Conservation (phyloP, 305 asterid genomes). For the Fraxinus platypoda region DNA sequence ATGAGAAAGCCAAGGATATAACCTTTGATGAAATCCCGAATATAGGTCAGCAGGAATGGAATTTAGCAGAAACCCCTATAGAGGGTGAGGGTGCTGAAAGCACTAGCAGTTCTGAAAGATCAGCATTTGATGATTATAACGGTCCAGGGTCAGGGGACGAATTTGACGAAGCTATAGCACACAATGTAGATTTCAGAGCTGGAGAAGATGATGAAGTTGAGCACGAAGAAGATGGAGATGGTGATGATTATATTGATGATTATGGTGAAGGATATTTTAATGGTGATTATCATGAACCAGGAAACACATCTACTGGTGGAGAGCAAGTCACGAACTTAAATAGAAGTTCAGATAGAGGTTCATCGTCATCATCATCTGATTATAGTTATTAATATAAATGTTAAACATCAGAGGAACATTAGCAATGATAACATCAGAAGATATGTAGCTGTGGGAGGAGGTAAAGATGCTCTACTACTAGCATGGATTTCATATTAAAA, state of each 20-base stretch:
- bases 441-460: neutral
- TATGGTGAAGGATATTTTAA: constrained; percentile 15
- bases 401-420: neutral
- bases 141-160: constrained; percentile 42
- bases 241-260: constrained; percentile 26
- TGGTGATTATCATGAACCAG: constrained; percentile 27
- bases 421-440: neutral
- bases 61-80: constrained; percentile 34
- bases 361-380: constrained; percentile 54
- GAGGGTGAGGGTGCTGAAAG: constrained; percentile 42
- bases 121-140: constrained; percentile 46
- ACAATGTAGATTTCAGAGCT: constrained; percentile 20
- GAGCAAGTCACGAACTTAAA: constrained; percentile 34
- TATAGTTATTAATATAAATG: constrained; percentile 45
- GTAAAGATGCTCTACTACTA: neutral
- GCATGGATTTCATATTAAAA: neutral
- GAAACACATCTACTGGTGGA: constrained; percentile 27
- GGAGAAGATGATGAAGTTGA: constrained; percentile 24
- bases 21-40: constrained; percentile 27
- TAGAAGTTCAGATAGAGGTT: constrained; percentile 43
- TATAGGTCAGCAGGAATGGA: constrained; percentile 36
- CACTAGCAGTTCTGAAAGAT: constrained; percentile 54
- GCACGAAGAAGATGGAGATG: constrained; percentile 26
- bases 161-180: constrained; percentile 37
- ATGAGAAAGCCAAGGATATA: constrained; percentile 14